Conservation (phyloP, 768 basidiomycete genomes). For the Phanerodontia chrysosporium region DNA sequence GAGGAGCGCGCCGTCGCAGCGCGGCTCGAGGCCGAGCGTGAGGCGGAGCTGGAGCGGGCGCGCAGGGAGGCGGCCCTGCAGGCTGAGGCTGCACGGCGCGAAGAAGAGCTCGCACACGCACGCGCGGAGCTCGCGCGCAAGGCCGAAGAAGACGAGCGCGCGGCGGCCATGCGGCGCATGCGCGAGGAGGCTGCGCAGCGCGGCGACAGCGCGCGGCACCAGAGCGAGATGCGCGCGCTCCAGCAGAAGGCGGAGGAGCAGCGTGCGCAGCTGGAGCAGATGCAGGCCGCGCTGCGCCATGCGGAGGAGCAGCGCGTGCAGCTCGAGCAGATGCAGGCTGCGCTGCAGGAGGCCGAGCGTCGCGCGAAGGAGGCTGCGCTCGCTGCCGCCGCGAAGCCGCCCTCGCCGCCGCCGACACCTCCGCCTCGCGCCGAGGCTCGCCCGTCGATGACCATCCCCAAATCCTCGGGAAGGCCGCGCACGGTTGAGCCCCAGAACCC, state of each 20-base stretch:
- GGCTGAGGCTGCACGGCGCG: no score
- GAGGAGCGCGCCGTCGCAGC: no score
- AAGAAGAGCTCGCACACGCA: no score
- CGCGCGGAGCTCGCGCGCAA: no score
- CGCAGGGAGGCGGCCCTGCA: no score
- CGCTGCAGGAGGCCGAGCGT: constrained; percentile 2
- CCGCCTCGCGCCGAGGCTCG: neutral
- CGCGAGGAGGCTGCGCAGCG: no score
- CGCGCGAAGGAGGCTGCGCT: neutral
- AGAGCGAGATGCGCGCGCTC: neutral
- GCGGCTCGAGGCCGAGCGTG: no score
- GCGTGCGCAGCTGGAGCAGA: constrained; percentile 27
- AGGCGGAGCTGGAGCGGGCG: no score
- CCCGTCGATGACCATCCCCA: neutral
- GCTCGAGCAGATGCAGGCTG: constrained; percentile 15
- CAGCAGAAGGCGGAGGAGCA: constrained; percentile 9
- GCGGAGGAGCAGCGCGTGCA: constrained; percentile 24
- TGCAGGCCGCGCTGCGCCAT: constrained; percentile 1
- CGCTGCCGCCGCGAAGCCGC: neutral
- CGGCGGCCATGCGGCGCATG: no score
- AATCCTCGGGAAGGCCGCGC: neutral
- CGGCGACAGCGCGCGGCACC: no score
- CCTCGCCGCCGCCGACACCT: neutral
- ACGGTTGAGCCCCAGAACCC: neutral
- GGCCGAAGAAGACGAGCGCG: no score